Evolutionary conservation across 2,329 filamentous ascomycete genomes (phyloP), one percentile per base, ranked within the genome.

Genomic region (Elsinoe batatas): DNA sequence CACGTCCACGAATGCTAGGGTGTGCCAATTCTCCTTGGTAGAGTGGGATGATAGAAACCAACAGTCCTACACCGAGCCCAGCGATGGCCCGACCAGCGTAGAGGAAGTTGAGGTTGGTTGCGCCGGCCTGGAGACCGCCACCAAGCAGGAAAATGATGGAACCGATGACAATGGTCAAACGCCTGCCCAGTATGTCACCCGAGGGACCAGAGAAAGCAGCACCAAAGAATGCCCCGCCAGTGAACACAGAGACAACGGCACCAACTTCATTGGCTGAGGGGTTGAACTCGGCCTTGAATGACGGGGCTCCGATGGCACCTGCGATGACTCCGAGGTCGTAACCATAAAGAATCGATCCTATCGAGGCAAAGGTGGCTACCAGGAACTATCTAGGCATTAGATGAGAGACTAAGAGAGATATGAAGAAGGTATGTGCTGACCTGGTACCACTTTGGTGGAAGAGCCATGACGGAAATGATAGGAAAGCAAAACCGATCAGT

Each of bases 11-110:
- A 63, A 91, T 91, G 57, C 78, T 79, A 1, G 88, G 88, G 66
- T 91, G 88, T 3, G 84, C 83, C 20, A 91, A 77, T 64, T 93
- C 88, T 18, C 85, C 86, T 66, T 91, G 87, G 66, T 90, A 91
- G 0, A 91, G 69, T 1, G 87, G 82, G 36, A 85, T 73, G 59
- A 84, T 80, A 80, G 83, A 84, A 60, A 76, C 76, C 6, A 84
- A 70, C 55, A 81, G 73, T 8, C 82, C 81, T 53, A 84, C 78
- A 60, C 79, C 84, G 17, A 84, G 66, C 54, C 86, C 87, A 26
- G 85, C 84, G 51, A 91, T 74, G 60, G 79, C 79, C 35, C 88
- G 78, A 12, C 87, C 87, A 37, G 82, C 76, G 64, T 86, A 88
- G 17, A 91, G 75, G 64, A 83, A 89, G 2, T 67, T 64, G 32